Evolutionary conservation across 139 green algal genomes (phyloP).

Genomic region (Diplosphaera chodatii): DNA sequence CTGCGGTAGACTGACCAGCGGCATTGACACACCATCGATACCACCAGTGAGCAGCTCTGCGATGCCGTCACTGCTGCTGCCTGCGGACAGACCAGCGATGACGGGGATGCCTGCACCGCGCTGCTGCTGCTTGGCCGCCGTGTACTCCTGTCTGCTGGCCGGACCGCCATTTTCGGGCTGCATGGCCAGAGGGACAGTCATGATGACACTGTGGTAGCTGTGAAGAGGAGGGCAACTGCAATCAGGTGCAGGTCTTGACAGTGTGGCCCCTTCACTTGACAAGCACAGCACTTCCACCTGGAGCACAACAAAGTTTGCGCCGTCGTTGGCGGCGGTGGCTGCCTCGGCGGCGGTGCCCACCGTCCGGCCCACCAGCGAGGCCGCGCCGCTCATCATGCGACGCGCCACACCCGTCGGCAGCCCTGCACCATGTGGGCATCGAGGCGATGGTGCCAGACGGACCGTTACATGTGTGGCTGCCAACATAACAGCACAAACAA

Average conservation of each 20-base stretch:
- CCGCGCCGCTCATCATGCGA: slow-evolving; percentile 50
- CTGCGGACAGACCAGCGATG: slow-evolving; percentile 17
- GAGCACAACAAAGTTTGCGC: slow-evolving; percentile 72
- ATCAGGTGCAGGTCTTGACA: too few relatives aligned
- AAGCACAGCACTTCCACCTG: too few relatives aligned
- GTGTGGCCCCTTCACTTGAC: too few relatives aligned
- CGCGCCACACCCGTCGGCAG: slow-evolving; percentile 81
- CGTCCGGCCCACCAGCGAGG: slow-evolving; percentile 55
- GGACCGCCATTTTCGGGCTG: too few relatives aligned
- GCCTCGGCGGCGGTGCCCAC: slow-evolving; percentile 42
- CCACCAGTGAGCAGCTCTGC: slow-evolving; percentile 16
- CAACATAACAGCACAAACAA: too few relatives aligned
- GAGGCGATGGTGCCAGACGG: too few relatives aligned
- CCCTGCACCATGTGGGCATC: slow-evolving; percentile 42
- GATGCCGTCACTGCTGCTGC: slow-evolving; percentile 2
- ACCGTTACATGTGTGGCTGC: too few relatives aligned
- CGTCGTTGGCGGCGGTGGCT: slow-evolving; percentile 61
- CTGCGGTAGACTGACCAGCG: slow-evolving; percentile 20
- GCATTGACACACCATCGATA: slow-evolving; percentile 28
- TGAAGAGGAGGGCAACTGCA: too few relatives aligned
- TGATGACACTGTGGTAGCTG: too few relatives aligned
- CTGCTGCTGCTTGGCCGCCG: slow-evolving; percentile 38
- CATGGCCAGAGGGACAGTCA: too few relatives aligned
- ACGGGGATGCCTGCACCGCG: slow-evolving; percentile 60
- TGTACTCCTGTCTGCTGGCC: slow-evolving; percentile 1